phyloP scores from a whole-genome alignment of 306 rosid species.

The Benincasa hispida region DNA sequence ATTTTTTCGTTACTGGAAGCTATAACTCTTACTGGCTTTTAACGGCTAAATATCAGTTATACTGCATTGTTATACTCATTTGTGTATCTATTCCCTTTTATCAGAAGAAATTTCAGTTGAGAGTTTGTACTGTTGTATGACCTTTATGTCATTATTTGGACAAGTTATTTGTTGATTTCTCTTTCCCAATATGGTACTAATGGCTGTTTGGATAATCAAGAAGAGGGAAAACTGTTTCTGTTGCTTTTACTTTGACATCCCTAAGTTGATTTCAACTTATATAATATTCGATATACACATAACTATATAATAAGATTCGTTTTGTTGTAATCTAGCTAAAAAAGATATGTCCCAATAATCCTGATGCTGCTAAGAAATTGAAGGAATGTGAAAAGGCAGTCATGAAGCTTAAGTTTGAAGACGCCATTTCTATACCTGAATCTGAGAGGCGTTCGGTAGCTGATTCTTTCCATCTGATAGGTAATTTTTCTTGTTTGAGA shows the following conservation, averaged over 20 bases:
- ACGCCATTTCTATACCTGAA: constrained; percentile 76
- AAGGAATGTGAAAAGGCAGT: constrained; percentile 98
- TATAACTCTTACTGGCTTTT: neutral
- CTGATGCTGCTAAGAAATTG: constrained; percentile 83
- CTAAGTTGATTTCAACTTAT: too few relatives aligned
- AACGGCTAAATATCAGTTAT: neutral
- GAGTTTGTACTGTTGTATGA: neutral
- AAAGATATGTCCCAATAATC: constrained; percentile 82
- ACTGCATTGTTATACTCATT: neutral
- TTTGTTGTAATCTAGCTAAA: constrained; percentile 51
- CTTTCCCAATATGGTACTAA: neutral
- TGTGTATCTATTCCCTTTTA: neutral
- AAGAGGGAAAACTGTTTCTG: neutral
- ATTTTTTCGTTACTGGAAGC: neutral
- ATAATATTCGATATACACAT: too few relatives aligned
- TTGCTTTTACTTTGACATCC: neutral
- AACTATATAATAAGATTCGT: neutral
- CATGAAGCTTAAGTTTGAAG: constrained; percentile 92
- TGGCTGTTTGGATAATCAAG: neutral
- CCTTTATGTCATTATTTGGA: neutral
- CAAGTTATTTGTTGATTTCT: neutral
- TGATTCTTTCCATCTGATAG: constrained; percentile 66
- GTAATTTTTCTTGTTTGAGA: constrained; percentile 27
- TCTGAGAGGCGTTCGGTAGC: constrained; percentile 54
- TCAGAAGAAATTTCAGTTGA: neutral